These are phyloP conservation scores for Plasmodium coatneyi DNA, from an alignment of 169 alveolate species.

Conservation along the genomic window DNA sequence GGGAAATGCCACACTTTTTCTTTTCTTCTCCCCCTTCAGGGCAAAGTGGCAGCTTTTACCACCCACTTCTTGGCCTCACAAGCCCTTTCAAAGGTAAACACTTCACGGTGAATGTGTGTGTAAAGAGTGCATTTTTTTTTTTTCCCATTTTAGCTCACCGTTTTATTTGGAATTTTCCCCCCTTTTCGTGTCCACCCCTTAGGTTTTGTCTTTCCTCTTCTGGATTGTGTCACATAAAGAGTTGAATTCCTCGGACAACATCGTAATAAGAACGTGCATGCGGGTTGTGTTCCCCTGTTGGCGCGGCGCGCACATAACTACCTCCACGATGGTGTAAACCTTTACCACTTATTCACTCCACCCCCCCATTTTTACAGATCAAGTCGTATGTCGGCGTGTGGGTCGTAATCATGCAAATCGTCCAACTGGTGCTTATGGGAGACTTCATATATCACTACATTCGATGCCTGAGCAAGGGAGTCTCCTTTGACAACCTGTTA, in stretches of 20 bases:
- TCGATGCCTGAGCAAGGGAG: constrained; percentile 89
- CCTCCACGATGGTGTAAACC: neutral
- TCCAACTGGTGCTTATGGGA: constrained; percentile 91
- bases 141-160: neutral
- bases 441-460: constrained; percentile 91
- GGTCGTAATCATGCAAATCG: constrained; percentile 89
- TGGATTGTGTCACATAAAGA: constrained; percentile 93
- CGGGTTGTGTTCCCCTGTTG: neutral
- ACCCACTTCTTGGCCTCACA: constrained; percentile 95
- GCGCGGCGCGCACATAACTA: neutral
- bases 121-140: neutral
- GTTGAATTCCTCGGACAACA: constrained; percentile 85
- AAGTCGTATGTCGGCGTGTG: constrained; percentile 92
- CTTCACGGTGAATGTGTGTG: neutral
- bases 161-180: neutral
- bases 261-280: constrained; percentile 29
- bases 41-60: constrained; percentile 91
- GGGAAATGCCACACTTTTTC: neutral
- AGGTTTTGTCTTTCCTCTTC: constrained; percentile 91
- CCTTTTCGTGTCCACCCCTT: neutral
- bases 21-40: constrained; percentile 73
- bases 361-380: constrained; percentile 68
- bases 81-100: constrained; percentile 86
- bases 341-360: neutral
- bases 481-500: constrained; percentile 87